Conservation (phyloP, 306 rosid genomes). For the Betula pendula region DNA sequence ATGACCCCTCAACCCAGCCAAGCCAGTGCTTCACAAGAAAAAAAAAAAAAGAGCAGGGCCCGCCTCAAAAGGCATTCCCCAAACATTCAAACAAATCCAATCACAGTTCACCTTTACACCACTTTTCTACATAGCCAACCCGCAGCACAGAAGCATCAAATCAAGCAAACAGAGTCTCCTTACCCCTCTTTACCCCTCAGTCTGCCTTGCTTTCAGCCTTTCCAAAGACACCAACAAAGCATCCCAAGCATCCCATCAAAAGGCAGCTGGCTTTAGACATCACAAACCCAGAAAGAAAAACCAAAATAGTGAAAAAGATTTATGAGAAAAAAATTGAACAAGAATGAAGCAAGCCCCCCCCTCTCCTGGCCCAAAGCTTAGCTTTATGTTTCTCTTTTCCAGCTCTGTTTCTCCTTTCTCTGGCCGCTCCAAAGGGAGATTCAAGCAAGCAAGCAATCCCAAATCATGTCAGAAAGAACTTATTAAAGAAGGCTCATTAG, state of each 20-base stretch:
- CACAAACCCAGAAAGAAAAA: constrained; percentile 30
- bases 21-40: constrained; percentile 18
- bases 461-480: constrained; percentile 27
- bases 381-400: constrained; percentile 25
- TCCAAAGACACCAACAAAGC: constrained; percentile 49
- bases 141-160: constrained; percentile 55
- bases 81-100: constrained; percentile 61
- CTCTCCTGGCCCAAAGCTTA: constrained; percentile 29
- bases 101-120: constrained; percentile 45
- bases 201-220: constrained; percentile 43
- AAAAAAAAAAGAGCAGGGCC: constrained; percentile 42
- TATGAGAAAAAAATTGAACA: neutral
- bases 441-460: constrained; percentile 26
- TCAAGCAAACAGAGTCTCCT: constrained; percentile 41
- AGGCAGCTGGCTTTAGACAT: constrained; percentile 41
- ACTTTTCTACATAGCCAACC: constrained; percentile 50
- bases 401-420: constrained; percentile 14
- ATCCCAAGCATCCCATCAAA: constrained; percentile 50
- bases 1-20: constrained; percentile 40
- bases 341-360: constrained; percentile 32
- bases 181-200: constrained; percentile 23
- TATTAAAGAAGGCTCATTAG: constrained; percentile 21
- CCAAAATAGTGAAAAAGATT: neutral
- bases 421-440: constrained; percentile 29
- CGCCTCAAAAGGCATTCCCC: constrained; percentile 35